Conservation (phyloP, 2,329 filamentous ascomycete genomes). For the Neonectria hederae region DNA sequence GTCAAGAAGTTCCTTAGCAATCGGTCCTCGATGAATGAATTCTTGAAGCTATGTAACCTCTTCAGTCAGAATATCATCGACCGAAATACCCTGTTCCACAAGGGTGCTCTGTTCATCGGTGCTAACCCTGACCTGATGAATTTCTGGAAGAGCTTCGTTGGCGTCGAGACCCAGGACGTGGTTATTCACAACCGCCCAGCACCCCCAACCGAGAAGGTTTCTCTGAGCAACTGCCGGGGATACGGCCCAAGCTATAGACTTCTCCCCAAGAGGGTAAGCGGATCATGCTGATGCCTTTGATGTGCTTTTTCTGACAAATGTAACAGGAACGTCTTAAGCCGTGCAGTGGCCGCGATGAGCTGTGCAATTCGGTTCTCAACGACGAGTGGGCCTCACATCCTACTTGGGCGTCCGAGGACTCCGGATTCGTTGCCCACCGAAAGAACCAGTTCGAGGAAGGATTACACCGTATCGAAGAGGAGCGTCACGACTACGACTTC, state of each 20-base stretch:
- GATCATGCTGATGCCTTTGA: background rate
- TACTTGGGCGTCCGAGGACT: conserved; percentile 98
- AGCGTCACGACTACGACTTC: conserved; percentile 98
- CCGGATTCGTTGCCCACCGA: conserved; percentile 94
- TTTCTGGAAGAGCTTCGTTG: conserved; percentile 87
- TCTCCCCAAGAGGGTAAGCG: conserved; percentile 77
- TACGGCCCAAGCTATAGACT: conserved; percentile 95
- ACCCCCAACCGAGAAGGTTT: conserved; percentile 82
- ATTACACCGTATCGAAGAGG: conserved; percentile 95
- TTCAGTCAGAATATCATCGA: conserved; percentile 95
- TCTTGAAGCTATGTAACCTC: conserved; percentile 95
- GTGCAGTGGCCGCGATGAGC: conserved; percentile 93
- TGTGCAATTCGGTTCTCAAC: conserved; percentile 92
- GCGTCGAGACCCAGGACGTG: conserved; percentile 79
- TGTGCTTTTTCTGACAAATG: conserved; percentile 26
- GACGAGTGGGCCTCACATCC: conserved; percentile 99
- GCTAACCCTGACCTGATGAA: conserved; percentile 87
- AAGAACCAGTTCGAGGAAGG: conserved; percentile 97
- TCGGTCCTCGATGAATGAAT: conserved; percentile 92
- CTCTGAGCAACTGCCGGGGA: conserved; percentile 93
- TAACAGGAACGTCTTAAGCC: conserved; percentile 81
- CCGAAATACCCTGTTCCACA: conserved; percentile 81
- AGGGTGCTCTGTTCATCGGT: conserved; percentile 86
- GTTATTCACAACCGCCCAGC: conserved; percentile 81
- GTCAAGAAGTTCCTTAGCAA: conserved; percentile 97